These are phyloP conservation scores for Irpex sp. DNA, from an alignment of 1,284 basidiomycete genomes.

Conservation along the genomic window DNA sequence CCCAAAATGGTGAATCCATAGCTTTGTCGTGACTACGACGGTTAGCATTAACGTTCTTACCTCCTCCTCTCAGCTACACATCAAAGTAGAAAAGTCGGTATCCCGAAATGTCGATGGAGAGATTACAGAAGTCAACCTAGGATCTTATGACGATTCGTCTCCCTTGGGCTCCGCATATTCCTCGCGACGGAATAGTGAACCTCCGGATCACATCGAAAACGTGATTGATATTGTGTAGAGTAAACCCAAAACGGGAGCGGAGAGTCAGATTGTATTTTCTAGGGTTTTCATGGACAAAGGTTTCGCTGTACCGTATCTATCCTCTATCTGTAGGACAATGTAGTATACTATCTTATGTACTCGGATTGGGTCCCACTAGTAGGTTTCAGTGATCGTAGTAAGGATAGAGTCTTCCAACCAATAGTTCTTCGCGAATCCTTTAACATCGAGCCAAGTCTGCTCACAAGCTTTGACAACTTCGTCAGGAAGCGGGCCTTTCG, in stretches of 20 bases:
- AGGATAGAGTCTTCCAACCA: not conserved
- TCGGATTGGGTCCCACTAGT: not conserved
- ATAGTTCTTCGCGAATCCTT: slow-evolving; percentile 16
- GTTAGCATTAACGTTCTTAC: too few relatives aligned
- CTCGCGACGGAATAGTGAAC: not conserved
- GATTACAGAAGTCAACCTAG: slow-evolving; percentile 3
- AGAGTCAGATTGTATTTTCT: too few relatives aligned
- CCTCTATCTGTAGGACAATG: too few relatives aligned
- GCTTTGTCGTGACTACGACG: not conserved
- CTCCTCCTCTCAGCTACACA: slow-evolving; percentile 18
- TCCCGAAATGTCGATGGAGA: slow-evolving; percentile 18
- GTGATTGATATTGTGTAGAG: not conserved
- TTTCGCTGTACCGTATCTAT: too few relatives aligned
- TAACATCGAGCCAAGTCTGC: slow-evolving; percentile 44
- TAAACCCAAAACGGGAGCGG: too few relatives aligned
- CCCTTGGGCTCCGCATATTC: not conserved
- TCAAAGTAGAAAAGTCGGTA: slow-evolving; percentile 29
- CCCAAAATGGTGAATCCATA: not conserved
- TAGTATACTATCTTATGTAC: not conserved
- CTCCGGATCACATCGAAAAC: not conserved
- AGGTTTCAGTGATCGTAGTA: not conserved
- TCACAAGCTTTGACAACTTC: slow-evolving; percentile 50
- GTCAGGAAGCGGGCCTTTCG: slow-evolving; percentile 46
- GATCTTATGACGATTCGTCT: slow-evolving; percentile 1
- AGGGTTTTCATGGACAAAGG: too few relatives aligned